Evolutionary conservation across 495 filamentous ascomycete species (phyloP), one percentile per base, ranked within the genome.

Genomic region (Tirmania nivea): DNA sequence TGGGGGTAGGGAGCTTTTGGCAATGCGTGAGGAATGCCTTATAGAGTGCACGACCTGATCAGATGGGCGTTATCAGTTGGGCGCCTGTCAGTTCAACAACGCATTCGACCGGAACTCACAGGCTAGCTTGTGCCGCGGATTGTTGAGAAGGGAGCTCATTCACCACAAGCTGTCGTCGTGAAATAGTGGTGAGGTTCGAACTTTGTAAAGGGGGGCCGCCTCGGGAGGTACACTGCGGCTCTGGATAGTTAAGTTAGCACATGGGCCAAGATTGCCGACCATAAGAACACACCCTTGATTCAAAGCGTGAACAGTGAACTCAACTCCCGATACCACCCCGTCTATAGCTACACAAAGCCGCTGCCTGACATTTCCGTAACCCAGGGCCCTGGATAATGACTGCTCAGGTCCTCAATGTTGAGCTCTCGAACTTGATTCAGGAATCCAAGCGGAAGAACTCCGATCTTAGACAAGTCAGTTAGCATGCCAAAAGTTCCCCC

Each of bases 381-480:
- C 7, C 25, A 31, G 25, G 25, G 25, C 2, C 2, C 25, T 31
- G 25, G 25, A 31, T 31, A 31, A 97, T 97, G 90, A 94, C 86
- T 62, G 79, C 87, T 54, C 86, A 92, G 71, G 78, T 96, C 54
- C 75, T 97, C 57, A 81, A 80, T 59, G 77, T 81, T 50, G 90
- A 97, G 73, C 79, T 97, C 59, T 74, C 81, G 60, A 93, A 83
- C 68, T 76, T 97, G 60, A 83, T 95, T 52, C 88, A 94, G 64
- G 90, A 97, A 66, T 88, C 86, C 60, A 94, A 92, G 67, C 78
- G 88, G 57, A 96, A 92, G 68, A 80, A 94, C 66, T 73, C 78
- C 52, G 90, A 96, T 57, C 68, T 97, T 42, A 77, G 85, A 72
- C 81, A 81, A 75, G 86, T 88, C 63, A 55, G 75, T 63, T 35